Evolutionary conservation across 2,329 filamentous ascomycete species (phyloP).

Genomic region (Magnaporthiopsis incrustans): DNA sequence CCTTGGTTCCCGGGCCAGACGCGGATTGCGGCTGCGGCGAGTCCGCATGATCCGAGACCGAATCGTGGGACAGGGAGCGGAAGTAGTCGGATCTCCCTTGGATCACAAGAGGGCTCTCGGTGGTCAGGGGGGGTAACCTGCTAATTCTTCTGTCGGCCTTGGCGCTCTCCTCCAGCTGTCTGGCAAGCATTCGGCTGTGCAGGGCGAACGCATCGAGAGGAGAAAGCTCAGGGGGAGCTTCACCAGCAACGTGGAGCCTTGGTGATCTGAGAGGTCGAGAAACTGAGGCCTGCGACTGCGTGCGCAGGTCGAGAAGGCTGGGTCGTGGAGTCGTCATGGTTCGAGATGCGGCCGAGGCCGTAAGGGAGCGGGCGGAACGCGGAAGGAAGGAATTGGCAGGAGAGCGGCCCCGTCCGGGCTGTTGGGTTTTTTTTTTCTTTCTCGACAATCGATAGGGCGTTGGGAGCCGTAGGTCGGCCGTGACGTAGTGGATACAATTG

Average conservation of each 20-base stretch:
- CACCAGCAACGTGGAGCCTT: constrained; percentile 67
- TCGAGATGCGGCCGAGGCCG: constrained; percentile 7
- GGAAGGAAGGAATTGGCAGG: neutral
- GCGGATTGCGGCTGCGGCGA: constrained; percentile 21
- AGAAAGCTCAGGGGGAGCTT: constrained; percentile 81
- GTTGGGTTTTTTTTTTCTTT: neutral
- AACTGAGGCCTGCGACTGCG: constrained; percentile 45
- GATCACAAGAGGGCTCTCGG: constrained; percentile 69
- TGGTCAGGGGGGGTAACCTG: constrained; percentile 73
- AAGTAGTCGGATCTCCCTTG: constrained; percentile 76
- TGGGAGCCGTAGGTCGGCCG: too few species aligned
- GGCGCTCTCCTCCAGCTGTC: constrained; percentile 73
- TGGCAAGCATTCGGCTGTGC: constrained; percentile 80
- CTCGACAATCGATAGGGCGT: neutral
- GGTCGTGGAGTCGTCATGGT: constrained; percentile 47
- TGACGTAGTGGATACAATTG: neutral
- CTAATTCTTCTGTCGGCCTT: constrained; percentile 73
- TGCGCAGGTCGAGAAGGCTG: constrained; percentile 50
- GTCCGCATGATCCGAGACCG: constrained; percentile 39
- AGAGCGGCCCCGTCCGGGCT: neutral
- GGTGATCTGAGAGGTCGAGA: constrained; percentile 60
- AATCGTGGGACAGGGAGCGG: constrained; percentile 62
- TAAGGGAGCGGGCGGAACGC: neutral
- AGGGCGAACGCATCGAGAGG: constrained; percentile 92
- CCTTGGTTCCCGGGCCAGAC: constrained; percentile 38